Evolutionary conservation across 345 rosid species (phyloP).

Genomic region (Camelina neglecta): DNA sequence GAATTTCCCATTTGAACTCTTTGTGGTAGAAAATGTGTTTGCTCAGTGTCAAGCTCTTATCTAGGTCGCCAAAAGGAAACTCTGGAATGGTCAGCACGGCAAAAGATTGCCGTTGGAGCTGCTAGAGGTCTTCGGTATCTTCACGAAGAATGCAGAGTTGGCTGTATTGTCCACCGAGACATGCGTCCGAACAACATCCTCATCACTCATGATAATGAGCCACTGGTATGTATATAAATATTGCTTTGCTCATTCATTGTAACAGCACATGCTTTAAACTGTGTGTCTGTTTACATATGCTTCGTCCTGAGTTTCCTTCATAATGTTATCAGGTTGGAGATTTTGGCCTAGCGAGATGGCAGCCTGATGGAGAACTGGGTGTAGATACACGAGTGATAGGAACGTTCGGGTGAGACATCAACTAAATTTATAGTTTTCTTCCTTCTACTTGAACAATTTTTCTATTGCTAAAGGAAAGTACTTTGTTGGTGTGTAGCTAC

Average conservation of each 20-base stretch:
- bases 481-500: slow-evolving; percentile 59
- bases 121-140: slow-evolving; percentile 99
- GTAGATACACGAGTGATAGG: slow-evolving; percentile 98
- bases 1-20: not conserved
- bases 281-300: not conserved
- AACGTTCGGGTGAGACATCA: slow-evolving; percentile 70
- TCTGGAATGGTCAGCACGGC: slow-evolving; percentile 91
- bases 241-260: not conserved
- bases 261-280: not conserved
- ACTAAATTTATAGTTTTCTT: slow-evolving; percentile 18
- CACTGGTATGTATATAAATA: slow-evolving; percentile 62
- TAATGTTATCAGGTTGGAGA: slow-evolving; percentile 78
- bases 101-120: slow-evolving; percentile 96
- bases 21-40: slow-evolving; percentile 25
- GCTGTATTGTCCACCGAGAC: slow-evolving; percentile 99
- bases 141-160: slow-evolving; percentile 99
- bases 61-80: slow-evolving; percentile 70
- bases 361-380: slow-evolving; percentile 97
- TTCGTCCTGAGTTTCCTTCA: slow-evolving; percentile 21
- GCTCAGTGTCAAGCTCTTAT: slow-evolving; percentile 31
- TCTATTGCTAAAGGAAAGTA: slow-evolving; percentile 24
- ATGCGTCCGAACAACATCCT: slow-evolving; percentile 99
- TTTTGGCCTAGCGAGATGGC: slow-evolving; percentile 99
- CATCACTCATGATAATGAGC: slow-evolving; percentile 97
- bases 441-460: not conserved